Conservation (phyloP, 2,329 filamentous ascomycete species). For the Fusarium chlamydosporum region DNA sequence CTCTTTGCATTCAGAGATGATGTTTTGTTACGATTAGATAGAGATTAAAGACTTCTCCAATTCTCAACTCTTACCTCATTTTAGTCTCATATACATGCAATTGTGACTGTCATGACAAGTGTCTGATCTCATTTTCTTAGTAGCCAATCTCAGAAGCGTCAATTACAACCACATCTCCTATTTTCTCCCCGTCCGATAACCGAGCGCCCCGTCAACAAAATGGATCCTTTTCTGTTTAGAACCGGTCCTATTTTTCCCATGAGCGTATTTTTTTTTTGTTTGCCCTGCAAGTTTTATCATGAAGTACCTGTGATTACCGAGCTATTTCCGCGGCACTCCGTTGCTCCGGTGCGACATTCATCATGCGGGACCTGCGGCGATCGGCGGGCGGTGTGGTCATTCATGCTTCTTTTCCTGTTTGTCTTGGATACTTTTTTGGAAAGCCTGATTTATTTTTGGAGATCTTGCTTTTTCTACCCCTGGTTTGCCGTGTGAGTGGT, state of each 20-base stretch:
- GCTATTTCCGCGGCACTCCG: slow-evolving; percentile 45
- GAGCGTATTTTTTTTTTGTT: slow-evolving; percentile 4
- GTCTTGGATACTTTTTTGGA: background rate
- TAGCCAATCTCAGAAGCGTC: slow-evolving; percentile 23
- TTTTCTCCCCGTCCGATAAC: slow-evolving; percentile 15
- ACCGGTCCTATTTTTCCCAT: slow-evolving; percentile 13
- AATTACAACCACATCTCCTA: slow-evolving; percentile 26
- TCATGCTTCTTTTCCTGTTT: background rate
- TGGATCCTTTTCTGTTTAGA: slow-evolving; percentile 13
- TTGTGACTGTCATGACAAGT: slow-evolving; percentile 13
- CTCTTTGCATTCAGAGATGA: slow-evolving; percentile 29
- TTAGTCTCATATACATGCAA: background rate
- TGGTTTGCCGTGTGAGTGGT: slow-evolving; percentile 8
- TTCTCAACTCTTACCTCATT: slow-evolving; percentile 10
- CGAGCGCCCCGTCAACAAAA: slow-evolving; percentile 13
- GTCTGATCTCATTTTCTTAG: slow-evolving; percentile 11
- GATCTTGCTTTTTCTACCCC: slow-evolving; percentile 23
- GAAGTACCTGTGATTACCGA: slow-evolving; percentile 40
- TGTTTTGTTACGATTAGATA: slow-evolving; percentile 31
- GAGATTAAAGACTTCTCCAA: slow-evolving; percentile 22
- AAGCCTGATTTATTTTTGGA: slow-evolving; percentile 17
- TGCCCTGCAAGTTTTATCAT: slow-evolving; percentile 2
- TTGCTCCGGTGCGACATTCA: slow-evolving; percentile 37
- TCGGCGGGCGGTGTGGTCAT: slow-evolving; percentile 26
- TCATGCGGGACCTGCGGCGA: slow-evolving; percentile 35